Evolutionary conservation across 2,329 filamentous ascomycete genomes (phyloP), one percentile per base, ranked within the genome.

Genomic region (Talaromyces sp.): DNA sequence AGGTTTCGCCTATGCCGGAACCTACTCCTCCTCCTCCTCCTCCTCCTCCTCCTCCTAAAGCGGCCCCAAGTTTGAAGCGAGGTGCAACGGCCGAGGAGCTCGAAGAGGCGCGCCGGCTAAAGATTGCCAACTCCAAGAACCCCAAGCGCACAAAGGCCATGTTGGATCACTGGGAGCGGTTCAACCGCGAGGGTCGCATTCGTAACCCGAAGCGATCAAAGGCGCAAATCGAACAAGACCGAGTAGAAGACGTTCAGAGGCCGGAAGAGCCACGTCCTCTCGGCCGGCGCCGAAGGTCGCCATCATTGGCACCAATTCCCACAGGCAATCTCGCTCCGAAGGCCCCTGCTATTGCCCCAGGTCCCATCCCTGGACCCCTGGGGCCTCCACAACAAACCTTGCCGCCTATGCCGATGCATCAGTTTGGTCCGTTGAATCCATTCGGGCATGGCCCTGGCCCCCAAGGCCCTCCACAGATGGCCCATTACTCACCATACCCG

Each of bases 181-280:
- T 76, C 63, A 75, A 75, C 49, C 63, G 65, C 11, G 73, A 75
- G 59, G 74, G 74, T 27, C 70, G 73, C n/a, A 73, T 70, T 17
- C 69, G 74, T 30, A 75, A 75, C 47, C 74, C 74, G 27, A 76
- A 76, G 56, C 70, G 74, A 7, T 75, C 74, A 29, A 76, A 75
- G 55, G 73, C 71, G 9, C 72, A 76, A 56, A 75, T 76, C 22
- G 74, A 75, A 61, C 69, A 71, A n/a, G 73, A 73, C 51, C 68
- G 65, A 29, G 64, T 60, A 30, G 69, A 71, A 16, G 67, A 64
- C 7, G 58, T 51, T 16, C 64, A 54, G 27, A 68, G 67, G 56
- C 52, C 60, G 14, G 54, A 49, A n/a, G 68, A 68, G 19, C 58
- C 65, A 4, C 69, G 68, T 41, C 47, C 59, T 14, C 48, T 35